Base-by-base conservation (phyloP, 768 basidiomycete genomes). In the Lepiota brunneoincarnata region DNA sequence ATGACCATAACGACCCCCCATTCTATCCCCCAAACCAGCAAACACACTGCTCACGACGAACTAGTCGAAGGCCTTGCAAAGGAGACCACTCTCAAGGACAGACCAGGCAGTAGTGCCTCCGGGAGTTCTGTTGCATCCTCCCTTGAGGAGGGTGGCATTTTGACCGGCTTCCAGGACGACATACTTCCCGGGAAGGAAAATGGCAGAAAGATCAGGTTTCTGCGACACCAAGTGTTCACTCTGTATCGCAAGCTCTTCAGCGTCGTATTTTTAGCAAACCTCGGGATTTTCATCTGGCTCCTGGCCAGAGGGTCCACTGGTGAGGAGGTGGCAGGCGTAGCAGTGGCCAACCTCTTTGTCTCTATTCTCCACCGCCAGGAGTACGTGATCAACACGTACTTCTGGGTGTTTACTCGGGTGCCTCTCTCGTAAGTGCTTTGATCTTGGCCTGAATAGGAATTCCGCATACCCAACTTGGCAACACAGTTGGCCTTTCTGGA, bases 161-260 rank as follows among this genome's bases (percentile, higher is more conserved):
- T 50, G 10, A n/a, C 49, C 9, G 49, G 49, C 2, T 50, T 50
- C 21, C 37, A 50, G 37, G 49, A 50, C 38, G 49, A 50, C 18
- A 15, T 40, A n/a, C 49, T 50, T 18, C 49, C 49, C 2, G 38
- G 40, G 20, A 50, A 50, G 24, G 38, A 50, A 12, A 21, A 50
- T 18, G 49, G 49, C 17, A 47, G 26, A 18, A 17, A 28, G 3
- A 20, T 47, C 45, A 47, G 45, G 11, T 47, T 51, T 61, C 58
- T 84, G 26, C 78, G 82, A 41, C 75, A 82, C 61, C 77, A 77
- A 54, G 65, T 83, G 54, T 78, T 82, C 67, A 73, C 75, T 4
- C 67, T 83, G 9, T 86, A 83, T 62, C 79, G 81, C 51, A 74
- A 81, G 36, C 72, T 86, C 0, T 86, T 86, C 62, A 75, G 78